Conservation (phyloP, 108 stramenopile species). For the Pelagomonas calceolata region DNA sequence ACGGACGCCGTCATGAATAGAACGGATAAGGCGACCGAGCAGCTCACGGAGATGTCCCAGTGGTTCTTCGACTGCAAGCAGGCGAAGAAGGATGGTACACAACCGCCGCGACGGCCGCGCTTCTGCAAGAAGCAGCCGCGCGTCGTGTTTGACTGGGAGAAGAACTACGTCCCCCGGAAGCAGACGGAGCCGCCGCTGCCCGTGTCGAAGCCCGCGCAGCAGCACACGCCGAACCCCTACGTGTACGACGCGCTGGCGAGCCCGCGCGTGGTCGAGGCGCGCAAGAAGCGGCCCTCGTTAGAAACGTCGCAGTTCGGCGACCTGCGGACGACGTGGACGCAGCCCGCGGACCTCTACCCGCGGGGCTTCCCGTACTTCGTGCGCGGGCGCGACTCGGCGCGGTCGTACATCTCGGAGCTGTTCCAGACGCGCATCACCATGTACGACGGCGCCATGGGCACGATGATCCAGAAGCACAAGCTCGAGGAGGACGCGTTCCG, state of each 20-base stretch:
- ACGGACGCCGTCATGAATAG: conserved; percentile 61
- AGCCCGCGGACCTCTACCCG: conserved; percentile 49
- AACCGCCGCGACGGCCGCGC: not conserved
- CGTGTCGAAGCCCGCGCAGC: not conserved
- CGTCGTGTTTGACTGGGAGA: conserved; percentile 5
- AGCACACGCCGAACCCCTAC: conserved; percentile 7
- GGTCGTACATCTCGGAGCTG: conserved; percentile 70
- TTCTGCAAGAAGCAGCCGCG: not conserved
- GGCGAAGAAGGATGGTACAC: not conserved
- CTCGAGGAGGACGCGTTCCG: conserved; percentile 91
- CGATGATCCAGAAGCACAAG: conserved; percentile 94
- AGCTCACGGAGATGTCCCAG: not conserved
- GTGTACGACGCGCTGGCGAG: conserved; percentile 3
- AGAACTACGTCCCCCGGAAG: not conserved
- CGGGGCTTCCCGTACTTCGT: conserved; percentile 75
- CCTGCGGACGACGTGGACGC: conserved; percentile 48
- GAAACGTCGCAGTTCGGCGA: conserved; percentile 22
- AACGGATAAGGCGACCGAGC: not conserved
- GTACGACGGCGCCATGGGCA: conserved; percentile 99
- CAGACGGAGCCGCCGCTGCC: conserved; percentile 12
- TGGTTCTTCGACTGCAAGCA: not conserved
- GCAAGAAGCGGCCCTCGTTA: conserved; percentile 10
- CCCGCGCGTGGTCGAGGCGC: not conserved
- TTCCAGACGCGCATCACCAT: conserved; percentile 67
- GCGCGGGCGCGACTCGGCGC: conserved; percentile 76